A percentile compares a stretch with the other conserved stretches of the same genome.
These are phyloP conservation scores for Escovopsis sp. DNA, from an alignment of 2,329 filamentous ascomycete species.

Conservation along the genomic window DNA sequence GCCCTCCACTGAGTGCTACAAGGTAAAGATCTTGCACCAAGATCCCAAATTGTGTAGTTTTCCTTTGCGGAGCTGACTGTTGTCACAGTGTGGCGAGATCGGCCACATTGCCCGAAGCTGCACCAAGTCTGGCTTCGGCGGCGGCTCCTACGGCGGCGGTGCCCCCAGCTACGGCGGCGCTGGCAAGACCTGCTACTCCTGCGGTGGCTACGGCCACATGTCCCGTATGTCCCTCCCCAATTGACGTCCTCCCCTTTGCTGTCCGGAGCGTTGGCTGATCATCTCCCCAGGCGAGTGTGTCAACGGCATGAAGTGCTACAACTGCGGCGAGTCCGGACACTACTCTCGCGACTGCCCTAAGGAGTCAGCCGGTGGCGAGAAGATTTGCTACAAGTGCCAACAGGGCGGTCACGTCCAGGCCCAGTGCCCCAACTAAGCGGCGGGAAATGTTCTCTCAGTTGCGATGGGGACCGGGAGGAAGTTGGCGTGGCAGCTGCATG, in stretches of 20 bases:
- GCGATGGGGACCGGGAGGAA: slow-evolving; percentile 11
- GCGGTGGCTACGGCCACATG: slow-evolving; percentile 94
- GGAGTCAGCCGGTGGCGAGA: slow-evolving; percentile 73
- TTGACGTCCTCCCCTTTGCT: too few relatives aligned
- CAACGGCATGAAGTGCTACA: slow-evolving; percentile 99
- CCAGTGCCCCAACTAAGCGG: slow-evolving; percentile 62
- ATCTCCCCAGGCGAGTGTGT: slow-evolving; percentile 60
- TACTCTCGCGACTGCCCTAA: slow-evolving; percentile 92
- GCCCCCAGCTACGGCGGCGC: slow-evolving; percentile 33
- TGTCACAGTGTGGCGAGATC: slow-evolving; percentile 63
- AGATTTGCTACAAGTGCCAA: slow-evolving; percentile 96
- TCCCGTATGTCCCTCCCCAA: slow-evolving; percentile 42
- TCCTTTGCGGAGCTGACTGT: slow-evolving; percentile 3
- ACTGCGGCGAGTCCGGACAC: slow-evolving; percentile 89
- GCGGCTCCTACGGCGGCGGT: slow-evolving; percentile 24
- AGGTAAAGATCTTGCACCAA: slow-evolving; percentile 39
- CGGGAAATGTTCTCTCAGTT: slow-evolving; percentile 12
- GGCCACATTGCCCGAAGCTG: slow-evolving; percentile 94
- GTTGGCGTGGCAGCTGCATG: slow-evolving; percentile 26
- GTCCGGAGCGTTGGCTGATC: slow-evolving; percentile 4
- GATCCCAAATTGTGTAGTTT: background rate
- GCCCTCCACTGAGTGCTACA: slow-evolving; percentile 68
- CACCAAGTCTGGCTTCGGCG: slow-evolving; percentile 46
- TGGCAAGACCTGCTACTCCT: slow-evolving; percentile 92
- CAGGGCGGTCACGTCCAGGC: slow-evolving; percentile 80